Percentiles rank a stretch among this genome's conserved stretches.
Conservation (phyloP, 495 filamentous ascomycete species). For the Hypoxylon cercidicola region DNA sequence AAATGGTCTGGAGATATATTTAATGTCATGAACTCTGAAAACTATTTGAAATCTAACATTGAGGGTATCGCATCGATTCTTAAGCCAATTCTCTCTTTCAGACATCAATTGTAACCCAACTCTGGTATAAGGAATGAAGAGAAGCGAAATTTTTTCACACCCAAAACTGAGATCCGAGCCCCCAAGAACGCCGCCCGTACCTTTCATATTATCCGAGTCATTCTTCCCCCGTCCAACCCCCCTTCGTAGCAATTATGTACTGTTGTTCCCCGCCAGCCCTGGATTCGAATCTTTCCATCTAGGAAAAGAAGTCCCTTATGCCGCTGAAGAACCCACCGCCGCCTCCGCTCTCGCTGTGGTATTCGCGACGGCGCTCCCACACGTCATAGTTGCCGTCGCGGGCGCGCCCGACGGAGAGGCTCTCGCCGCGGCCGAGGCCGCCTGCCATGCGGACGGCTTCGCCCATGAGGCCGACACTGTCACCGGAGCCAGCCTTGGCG, state of each 20-base stretch:
- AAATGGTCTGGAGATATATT: too few relatives aligned
- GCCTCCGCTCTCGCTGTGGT: slow-evolving; percentile 47
- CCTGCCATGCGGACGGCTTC: slow-evolving; percentile 59
- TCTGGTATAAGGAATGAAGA: slow-evolving; percentile 25
- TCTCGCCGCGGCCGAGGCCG: slow-evolving; percentile 34
- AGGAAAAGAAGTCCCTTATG: slow-evolving; percentile 46
- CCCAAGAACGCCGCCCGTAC: slow-evolving; percentile 36
- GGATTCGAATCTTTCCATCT: slow-evolving; percentile 19
- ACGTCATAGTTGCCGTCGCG: slow-evolving; percentile 48
- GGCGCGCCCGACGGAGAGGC: slow-evolving; percentile 42
- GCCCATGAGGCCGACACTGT: slow-evolving; percentile 62
- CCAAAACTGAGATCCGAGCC: slow-evolving; percentile 2
- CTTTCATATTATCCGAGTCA: slow-evolving; percentile 33
- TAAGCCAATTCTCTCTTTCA: slow-evolving; percentile 15
- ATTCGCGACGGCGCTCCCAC: slow-evolving; percentile 55
- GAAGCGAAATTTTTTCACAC: slow-evolving; percentile 24
- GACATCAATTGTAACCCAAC: slow-evolving; percentile 37
- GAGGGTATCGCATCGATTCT: slow-evolving; percentile 36
- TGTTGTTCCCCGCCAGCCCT: too few relatives aligned
- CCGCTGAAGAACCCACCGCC: slow-evolving; percentile 40
- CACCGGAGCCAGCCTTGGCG: slow-evolving; percentile 59
- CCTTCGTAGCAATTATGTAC: slow-evolving; percentile 31
- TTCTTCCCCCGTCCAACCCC: slow-evolving; percentile 2
- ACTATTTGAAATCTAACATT: slow-evolving; percentile 31
- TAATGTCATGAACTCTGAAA: too few relatives aligned